These are phyloP conservation scores for Trichophyton schoenleinii DNA, from an alignment of 2,329 filamentous ascomycete genomes.

Conservation along the genomic window DNA sequence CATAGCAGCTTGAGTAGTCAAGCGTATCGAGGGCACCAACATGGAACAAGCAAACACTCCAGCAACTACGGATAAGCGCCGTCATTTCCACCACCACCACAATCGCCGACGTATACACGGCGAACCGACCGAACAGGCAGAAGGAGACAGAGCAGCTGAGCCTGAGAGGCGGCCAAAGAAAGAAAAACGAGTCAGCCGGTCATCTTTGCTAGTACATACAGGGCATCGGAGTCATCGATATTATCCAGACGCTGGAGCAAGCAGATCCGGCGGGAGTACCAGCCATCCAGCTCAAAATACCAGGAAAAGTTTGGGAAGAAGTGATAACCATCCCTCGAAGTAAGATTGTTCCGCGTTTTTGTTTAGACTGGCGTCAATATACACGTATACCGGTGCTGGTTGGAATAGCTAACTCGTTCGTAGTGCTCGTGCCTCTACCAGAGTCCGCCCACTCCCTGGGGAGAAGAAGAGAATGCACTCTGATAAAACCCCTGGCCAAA, in stretches of 20 bases:
- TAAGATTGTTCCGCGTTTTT: too few relatives aligned
- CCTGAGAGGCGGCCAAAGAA: neutral
- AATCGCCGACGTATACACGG: neutral
- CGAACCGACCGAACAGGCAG: neutral
- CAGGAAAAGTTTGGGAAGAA: neutral
- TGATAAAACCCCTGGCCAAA: neutral
- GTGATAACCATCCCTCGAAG: neutral
- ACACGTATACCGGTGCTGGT: too few relatives aligned
- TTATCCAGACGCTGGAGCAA: neutral
- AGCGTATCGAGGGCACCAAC: neutral
- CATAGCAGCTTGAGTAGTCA: neutral
- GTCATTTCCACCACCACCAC: neutral
- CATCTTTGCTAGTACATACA: neutral
- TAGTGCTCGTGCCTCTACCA: too few relatives aligned
- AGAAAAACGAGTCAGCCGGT: neutral
- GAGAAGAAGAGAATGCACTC: neutral
- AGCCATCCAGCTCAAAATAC: neutral
- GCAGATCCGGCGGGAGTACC: neutral
- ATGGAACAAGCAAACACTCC: neutral
- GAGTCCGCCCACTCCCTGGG: neutral
- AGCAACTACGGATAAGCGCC: neutral
- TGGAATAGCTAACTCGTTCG: too few relatives aligned
- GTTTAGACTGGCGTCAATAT: too few relatives aligned
- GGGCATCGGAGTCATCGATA: neutral
- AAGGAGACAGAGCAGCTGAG: neutral